Evolutionary conservation across 2,329 filamentous ascomycete species (phyloP), one percentile per base, ranked within the genome.

Genomic region (Phialophora tarda): DNA sequence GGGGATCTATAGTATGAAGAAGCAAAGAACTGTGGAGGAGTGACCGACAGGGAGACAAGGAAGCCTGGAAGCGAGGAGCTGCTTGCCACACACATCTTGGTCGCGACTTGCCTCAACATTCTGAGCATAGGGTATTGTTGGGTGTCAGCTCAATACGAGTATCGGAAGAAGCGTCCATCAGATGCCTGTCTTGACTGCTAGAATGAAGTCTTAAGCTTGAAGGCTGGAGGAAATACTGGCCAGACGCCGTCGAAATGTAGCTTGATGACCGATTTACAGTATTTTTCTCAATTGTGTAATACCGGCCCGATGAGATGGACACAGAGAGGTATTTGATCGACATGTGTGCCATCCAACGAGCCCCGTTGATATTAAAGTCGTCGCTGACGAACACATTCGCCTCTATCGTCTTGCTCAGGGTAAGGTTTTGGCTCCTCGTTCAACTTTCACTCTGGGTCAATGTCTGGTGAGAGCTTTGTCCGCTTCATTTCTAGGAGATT

Each of bases 1-100:
- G 24, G 72, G 72, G 3, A 67, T 74, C 21, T 68, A 68, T 59
- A 62, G 41, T 10, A 51, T 68, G 30, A 67, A 67, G 53, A 63
- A 66, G 48, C 53, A 54, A 24, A 54, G 47, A 32, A 11, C 6
- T 47, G 24, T 10, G 28, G 26, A 28, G 38, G 10, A 4, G 10
- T 51, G n/a, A 17, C 23, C 26, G 38, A 44, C n/a, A 17, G 34
- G 38, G 11, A 44, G 38, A 44, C 38, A n/a, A 44, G 30, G 30
- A 32, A 32, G 8, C 30, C 30, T 32, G 30, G 30, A 32, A 32
- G 8, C 30, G 30, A 32, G 8, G 8, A 3, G 8, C 30, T 11
- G 30, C 30, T 10, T 32, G 30, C 30, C 30, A 3, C 30, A 32
- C 30, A 3, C 8, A 8, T 32, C 8, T 32, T 32, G 30, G 30